Base-by-base conservation (phyloP, 306 rosid genomes). In the Dryas drummondii region DNA sequence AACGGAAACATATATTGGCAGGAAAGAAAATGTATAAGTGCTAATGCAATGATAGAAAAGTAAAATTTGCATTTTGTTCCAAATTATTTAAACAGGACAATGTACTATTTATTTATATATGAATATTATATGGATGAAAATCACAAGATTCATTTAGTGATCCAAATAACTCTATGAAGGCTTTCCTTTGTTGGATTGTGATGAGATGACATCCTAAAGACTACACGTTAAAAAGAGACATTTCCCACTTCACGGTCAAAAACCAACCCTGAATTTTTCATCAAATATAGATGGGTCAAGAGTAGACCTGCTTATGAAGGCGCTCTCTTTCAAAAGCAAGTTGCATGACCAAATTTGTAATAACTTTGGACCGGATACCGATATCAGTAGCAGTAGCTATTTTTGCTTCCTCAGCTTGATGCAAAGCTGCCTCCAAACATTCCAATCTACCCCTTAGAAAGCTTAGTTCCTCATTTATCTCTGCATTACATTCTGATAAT, bases 321-420 rank as follows among this genome's bases (percentile, higher is more conserved):
- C 93, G 98, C 69, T 90, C 97, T 85, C 99, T 91, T 86, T 96
- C 99, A 73, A 87, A 79, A 78, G 98, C 91, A 74, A 96, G 81
- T 76, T 89, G 93, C 80, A 86, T 76, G 50, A 86, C 80, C 87
- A 92, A 81, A 78, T 81, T 81, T 71, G 88, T 87, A 68, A 96
- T 86, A 68, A 86, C 76, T 72, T 81, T 85, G 26, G 85, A 81
- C 76, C 42, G 86, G 80, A 75, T 68, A 74, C 81, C 84, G 67
- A 96, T 86, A 78, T 87, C 91, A 84, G 85, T 88, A 56, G 91
- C 96, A 51, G 93, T 82, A 80, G 86, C 88, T 79, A 78, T 73
- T 87, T 90, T 96, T 32, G 80, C 61, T 69, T 86, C 91, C 88
- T 90, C 89, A 17, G 85, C 86, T 82, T 78, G 93, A 58, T 86